Base-by-base conservation (phyloP, 345 rosid species). In the Heritiera fomes region DNA sequence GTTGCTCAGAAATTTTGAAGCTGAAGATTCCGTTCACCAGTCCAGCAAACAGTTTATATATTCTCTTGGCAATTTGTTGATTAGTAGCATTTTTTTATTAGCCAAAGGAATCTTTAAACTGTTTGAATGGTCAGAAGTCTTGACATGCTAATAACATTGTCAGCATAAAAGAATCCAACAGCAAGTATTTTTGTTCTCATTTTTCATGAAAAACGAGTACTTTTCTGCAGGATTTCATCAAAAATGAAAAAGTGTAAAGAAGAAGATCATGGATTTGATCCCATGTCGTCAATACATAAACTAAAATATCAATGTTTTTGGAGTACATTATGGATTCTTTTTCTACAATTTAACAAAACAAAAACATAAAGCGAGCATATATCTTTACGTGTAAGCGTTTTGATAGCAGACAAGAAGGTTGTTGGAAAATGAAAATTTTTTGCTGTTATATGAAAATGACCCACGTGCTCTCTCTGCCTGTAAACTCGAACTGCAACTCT, bases 21-120 rank as follows among this genome's bases (percentile, higher is more conserved):
- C 64, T 60, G 14, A 23, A 60, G 64, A 23, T 60, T 60, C 64
- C 64, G 9, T 60, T 60, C 64, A 60, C 65, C 65, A 38, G 41
- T 38, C 41, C 2, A 38, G 41, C 41, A 38, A 38, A 38, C 41
- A 38, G 41, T 38, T 38, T 23, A 23, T 23, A 23, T 38, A 38
- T 38, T 38, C 41, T 38, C 41, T 4, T 38, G 41, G 41, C 41
- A 38, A 38, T 23, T 38, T 38, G 41, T 38, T 38, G 41, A 38
- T 38, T 38, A 4, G 41, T 38, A 38, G 41, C 4, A 38, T 23
- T 38, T 38, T 38, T 38, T 38, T 38, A 38, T 38, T 38, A 2
- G 3, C 41, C 41, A 38, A 38, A 38, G 41, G 41, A 38, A 38
- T 38, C 2, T 38, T 38, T 38, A 38, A 38, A 38, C 4, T 38